Evolutionary conservation across 2,329 filamentous ascomycete species (phyloP).

Genomic region (Neonectria coccinea): DNA sequence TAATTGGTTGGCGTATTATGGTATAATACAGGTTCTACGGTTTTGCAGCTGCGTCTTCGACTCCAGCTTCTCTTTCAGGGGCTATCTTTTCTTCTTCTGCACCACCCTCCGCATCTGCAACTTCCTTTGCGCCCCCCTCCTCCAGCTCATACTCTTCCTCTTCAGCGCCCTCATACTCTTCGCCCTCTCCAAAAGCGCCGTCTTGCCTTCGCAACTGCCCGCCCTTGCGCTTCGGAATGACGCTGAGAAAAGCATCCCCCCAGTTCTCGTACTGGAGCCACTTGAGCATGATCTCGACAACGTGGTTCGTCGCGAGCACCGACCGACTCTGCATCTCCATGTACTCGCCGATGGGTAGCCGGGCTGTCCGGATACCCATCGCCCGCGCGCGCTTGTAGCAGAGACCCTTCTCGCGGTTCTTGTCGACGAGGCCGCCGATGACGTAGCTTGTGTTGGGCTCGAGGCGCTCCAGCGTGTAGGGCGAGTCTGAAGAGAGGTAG

Average conservation of each 20-base stretch:
- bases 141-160: constrained; percentile 43
- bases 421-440: constrained; percentile 93
- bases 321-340: constrained; percentile 89
- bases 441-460: constrained; percentile 93
- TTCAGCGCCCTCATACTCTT: constrained; percentile 39
- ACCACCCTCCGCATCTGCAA: constrained; percentile 15
- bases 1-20: constrained; percentile 37
- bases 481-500: constrained; percentile 93
- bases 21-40: constrained; percentile 36
- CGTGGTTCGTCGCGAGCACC: constrained; percentile 94
- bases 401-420: constrained; percentile 94
- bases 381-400: constrained; percentile 86
- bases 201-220: constrained; percentile 69
- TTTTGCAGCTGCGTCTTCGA: constrained; percentile 22
- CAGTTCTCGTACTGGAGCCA: constrained; percentile 94
- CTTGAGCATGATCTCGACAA: constrained; percentile 94
- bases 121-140: constrained; percentile 46
- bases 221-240: constrained; percentile 92
- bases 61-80: constrained; percentile 43
- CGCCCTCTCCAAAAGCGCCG: constrained; percentile 36
- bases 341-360: constrained; percentile 94
- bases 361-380: constrained; percentile 85
- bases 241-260: constrained; percentile 87
- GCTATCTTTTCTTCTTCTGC: constrained; percentile 36
- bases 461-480: constrained; percentile 82